Evolutionary conservation across 1,284 basidiomycete genomes (phyloP).

Genomic region (Ceratobasidium sp.): DNA sequence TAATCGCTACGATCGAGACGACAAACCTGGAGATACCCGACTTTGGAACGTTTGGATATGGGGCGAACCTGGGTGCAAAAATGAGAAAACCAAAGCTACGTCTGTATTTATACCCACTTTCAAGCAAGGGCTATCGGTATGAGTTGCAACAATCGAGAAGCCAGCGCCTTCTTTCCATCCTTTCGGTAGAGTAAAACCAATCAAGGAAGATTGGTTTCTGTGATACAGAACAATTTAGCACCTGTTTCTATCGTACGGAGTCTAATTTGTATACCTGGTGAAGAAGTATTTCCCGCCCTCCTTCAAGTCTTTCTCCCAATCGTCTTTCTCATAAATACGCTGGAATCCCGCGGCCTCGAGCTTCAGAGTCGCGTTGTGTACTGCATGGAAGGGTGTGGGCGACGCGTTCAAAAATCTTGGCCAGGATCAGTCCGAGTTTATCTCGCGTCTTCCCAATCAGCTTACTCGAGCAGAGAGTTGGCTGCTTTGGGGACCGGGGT

Average conservation of each 20-base stretch:
- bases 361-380: conserved; percentile 67
- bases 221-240: not conserved
- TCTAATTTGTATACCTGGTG: conserved; percentile 62
- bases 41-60: conserved; percentile 77
- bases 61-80: conserved; percentile 65
- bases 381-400: conserved; percentile 96
- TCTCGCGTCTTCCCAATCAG: not conserved
- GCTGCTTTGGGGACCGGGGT: conserved; percentile 11
- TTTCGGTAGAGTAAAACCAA: conserved; percentile 86
- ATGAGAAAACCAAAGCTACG: not conserved
- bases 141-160: conserved; percentile 86
- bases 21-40: conserved; percentile 74
- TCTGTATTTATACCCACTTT: conserved; percentile 53
- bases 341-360: conserved; percentile 65
- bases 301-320: conserved; percentile 65
- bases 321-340: conserved; percentile 61
- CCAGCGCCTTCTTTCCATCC: conserved; percentile 61
- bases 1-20: conserved; percentile 26
- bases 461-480: conserved; percentile 21
- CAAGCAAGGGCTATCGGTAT: conserved; percentile 90
- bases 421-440: not conserved
- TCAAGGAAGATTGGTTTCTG: conserved; percentile 83
- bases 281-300: conserved; percentile 90
- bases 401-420: conserved; percentile 64
- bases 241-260: not conserved